phyloP scores from a whole-genome alignment of 2,329 filamentous ascomycete genomes.

The Orbilia ellipsospora region DNA sequence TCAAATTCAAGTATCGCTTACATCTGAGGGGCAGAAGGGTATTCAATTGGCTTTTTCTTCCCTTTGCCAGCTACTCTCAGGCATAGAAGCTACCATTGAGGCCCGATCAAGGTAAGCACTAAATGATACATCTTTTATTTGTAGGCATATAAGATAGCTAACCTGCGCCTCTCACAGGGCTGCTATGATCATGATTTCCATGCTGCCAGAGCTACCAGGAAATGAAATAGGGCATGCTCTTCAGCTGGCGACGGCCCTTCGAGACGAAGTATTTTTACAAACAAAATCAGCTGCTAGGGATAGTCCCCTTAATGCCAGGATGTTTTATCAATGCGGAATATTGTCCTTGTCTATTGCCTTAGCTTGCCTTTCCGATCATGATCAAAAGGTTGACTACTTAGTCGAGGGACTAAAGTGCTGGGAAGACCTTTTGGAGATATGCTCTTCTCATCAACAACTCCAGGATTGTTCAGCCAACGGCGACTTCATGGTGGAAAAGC shows the following conservation, averaged over 20 bases:
- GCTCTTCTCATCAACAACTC: conserved; percentile 22
- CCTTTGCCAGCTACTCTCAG: conserved; percentile 35
- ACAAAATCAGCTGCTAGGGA: conserved; percentile 18
- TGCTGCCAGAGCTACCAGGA: conserved; percentile 31
- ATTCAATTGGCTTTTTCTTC: conserved; percentile 18
- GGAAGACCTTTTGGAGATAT: conserved; percentile 55
- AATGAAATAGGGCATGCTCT: conserved; percentile 27
- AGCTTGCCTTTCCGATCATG: conserved; percentile 34
- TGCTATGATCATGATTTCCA: conserved; percentile 36
- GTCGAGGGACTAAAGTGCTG: conserved; percentile 57
- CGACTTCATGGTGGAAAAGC: conserved; percentile 56
- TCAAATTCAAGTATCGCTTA: conserved; percentile 34
- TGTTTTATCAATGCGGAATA: conserved; percentile 39
- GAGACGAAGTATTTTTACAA: conserved; percentile 26
- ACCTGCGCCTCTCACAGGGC: conserved; percentile 11
- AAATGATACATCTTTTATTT: too few species aligned
- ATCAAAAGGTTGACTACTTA: conserved; percentile 46
- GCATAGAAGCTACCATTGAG: neutral
- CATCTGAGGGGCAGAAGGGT: conserved; percentile 11
- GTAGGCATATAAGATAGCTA: neutral
- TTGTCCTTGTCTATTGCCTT: conserved; percentile 39
- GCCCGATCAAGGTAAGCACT: conserved; percentile 28
- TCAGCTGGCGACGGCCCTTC: conserved; percentile 22
- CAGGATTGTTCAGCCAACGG: conserved; percentile 33
- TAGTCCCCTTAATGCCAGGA: conserved; percentile 12